Base-by-base conservation (phyloP, 495 filamentous ascomycete genomes). In the Trichoderma parareesei region DNA sequence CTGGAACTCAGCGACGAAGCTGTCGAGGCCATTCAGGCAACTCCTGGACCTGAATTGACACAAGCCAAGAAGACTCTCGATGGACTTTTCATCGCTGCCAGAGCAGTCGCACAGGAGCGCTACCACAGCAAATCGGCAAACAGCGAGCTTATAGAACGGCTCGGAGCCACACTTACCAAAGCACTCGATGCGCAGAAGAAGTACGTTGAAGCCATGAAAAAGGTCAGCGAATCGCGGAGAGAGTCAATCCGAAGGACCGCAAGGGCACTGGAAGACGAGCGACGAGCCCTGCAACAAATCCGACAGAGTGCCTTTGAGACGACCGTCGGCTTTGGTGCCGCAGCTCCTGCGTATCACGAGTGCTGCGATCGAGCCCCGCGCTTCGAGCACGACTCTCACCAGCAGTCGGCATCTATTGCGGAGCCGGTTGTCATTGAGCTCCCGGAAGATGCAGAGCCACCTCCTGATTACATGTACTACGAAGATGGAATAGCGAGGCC, bases 321-420 rank as follows among this genome's bases (percentile, higher is more conserved):
- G 7, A 57, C 49, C 14, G 49, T 57, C 8, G 49, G 49, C 20
- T 57, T 57, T 35, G 49, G 49, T 57, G 49, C 49, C 20, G 49
- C 49, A 3, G 49, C 49, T 13, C 49, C 49, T 27, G 49, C 49
- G 2, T 57, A 57, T 57, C 20, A 57, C 10, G 49, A 57, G 49
- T 57, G 49, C 13, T 57, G 49, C n/a, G 49, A 57, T 57, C 20
- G 49, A 57, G 49, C 49, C 6, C 49, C 49, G 9, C 20, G 49
- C 6, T 57, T 57, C 35, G 49, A 57, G 20, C 18, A 57, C 8
- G 49, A 57, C 11, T 57, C 49, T 33, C 18, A 57, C 20, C 20
- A 27, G 49, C 49, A 57, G 20, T 33, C 49, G 1, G 49, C 49
- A 10, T 57, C 20, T 4, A 57, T 57, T n/a, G 4, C 18, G 4